Evolutionary conservation across 2,329 filamentous ascomycete genomes (phyloP), one percentile per base, ranked within the genome.

Genomic region (Xylaria digitata): DNA sequence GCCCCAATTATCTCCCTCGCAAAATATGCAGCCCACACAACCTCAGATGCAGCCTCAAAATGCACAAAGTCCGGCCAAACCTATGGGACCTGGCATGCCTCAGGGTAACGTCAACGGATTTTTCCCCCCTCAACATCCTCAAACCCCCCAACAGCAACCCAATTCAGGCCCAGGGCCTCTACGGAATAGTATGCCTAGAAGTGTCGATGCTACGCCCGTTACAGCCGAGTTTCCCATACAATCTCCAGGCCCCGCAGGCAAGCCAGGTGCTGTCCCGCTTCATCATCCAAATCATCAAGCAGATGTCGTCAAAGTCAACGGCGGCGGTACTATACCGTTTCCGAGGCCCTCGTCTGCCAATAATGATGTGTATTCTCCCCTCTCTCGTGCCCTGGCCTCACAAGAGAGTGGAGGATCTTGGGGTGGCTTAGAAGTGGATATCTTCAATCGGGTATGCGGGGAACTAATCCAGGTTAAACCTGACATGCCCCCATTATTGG

Each of bases 371-470:
- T 88, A 89, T 68, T 81, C 81, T 40, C 87, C 87, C 0, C 86
- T 84, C 72, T 83, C 83, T 9, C 82, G 87, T 8, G 81, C 85
- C 56, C 68, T 75, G 15, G 40, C 42, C 49, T 85, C 86, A 1
- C 90, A 90, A 78, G 52, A 54, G 23, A 46, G 43, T 26, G 54
- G 48, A 30, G 61, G 52, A 6, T 50, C 60, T 42, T 70, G 63
- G 57, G 94, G 94, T 8, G 93, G 93, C 0, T 85, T 95, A 65
- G 87, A 92, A 65, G 82, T 94, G 13, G 83, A 87, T 43, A 86
- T 89, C 5, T 82, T 92, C 23, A 84, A 83, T 61, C 86, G 87
- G 56, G 78, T 94, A 56, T 90, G 91, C 5, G 83, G 86, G 40
- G 88, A 92, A 53, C 84, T 97, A 43, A 82, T 89, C 56, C 84